phyloP scores from a whole-genome alignment of 148 eudicot genomes.

The Rhododendron henanense region DNA sequence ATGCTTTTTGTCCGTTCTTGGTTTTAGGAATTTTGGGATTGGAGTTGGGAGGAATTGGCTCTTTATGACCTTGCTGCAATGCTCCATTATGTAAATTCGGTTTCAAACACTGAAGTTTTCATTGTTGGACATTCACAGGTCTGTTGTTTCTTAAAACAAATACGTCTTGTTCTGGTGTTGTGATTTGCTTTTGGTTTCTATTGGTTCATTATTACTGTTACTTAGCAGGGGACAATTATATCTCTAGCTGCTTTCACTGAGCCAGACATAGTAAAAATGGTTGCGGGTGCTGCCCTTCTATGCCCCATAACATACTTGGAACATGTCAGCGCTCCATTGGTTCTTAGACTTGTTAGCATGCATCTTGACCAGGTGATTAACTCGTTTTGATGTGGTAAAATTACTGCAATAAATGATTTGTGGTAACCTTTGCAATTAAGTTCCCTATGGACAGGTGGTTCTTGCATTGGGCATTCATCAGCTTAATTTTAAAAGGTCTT shows the following conservation, averaged over 20 bases:
- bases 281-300: slow-evolving; percentile 89
- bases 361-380: slow-evolving; percentile 73
- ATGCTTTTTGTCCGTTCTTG: not conserved
- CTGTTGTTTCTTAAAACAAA: not conserved
- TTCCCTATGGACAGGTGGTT: slow-evolving; percentile 46
- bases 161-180: not conserved
- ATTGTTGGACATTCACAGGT: slow-evolving; percentile 99
- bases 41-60: slow-evolving; percentile 99
- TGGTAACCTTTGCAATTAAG: not conserved
- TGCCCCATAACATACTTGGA: slow-evolving; percentile 90
- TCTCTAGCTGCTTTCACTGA: slow-evolving; percentile 91
- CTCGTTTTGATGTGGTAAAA: not conserved
- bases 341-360: slow-evolving; percentile 63
- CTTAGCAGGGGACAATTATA: slow-evolving; percentile 83
- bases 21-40: slow-evolving; percentile 87
- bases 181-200: not conserved
- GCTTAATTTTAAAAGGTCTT: slow-evolving; percentile 80
- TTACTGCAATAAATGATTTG: slow-evolving; percentile 7
- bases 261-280: slow-evolving; percentile 69
- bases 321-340: slow-evolving; percentile 70
- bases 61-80: slow-evolving; percentile 73
- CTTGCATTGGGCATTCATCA: slow-evolving; percentile 88
- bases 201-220: not conserved
- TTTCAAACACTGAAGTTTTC: slow-evolving; percentile 54
- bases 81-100: slow-evolving; percentile 48